Percentiles rank a stretch among this genome's conserved stretches.
Evolutionary conservation across 2,329 filamentous ascomycete genomes (phyloP).

Genomic region (Cercospora sp.): DNA sequence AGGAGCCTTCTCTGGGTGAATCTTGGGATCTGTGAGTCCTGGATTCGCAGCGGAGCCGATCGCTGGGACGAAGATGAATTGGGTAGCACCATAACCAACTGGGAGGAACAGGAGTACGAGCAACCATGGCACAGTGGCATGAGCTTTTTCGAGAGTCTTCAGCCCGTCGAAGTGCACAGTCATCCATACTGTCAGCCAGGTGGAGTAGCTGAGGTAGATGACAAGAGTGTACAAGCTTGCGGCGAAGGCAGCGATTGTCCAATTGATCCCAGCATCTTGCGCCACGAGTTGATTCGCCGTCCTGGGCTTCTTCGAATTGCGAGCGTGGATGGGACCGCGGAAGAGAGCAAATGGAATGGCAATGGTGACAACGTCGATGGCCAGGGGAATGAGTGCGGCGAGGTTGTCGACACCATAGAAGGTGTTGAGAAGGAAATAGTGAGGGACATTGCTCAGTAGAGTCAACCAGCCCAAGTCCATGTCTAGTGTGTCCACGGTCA

Average conservation of each 20-base stretch:
- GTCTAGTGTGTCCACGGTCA: slow-evolving; percentile 34
- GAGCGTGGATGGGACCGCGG: slow-evolving; percentile 64
- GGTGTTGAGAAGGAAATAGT: slow-evolving; percentile 70
- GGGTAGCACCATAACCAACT: slow-evolving; percentile 69
- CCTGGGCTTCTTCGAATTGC: slow-evolving; percentile 52
- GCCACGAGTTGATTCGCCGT: slow-evolving; percentile 49
- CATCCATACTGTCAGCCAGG: slow-evolving; percentile 70
- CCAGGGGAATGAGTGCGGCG: slow-evolving; percentile 62
- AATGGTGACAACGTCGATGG: slow-evolving; percentile 67
- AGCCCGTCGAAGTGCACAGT: slow-evolving; percentile 73
- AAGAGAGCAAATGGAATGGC: slow-evolving; percentile 74
- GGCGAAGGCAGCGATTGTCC: slow-evolving; percentile 67
- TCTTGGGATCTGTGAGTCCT: slow-evolving; percentile 27
- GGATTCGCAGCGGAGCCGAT: slow-evolving; percentile 46
- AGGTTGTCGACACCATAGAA: slow-evolving; percentile 71
- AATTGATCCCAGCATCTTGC: slow-evolving; percentile 62
- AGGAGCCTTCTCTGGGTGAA: slow-evolving; percentile 46
- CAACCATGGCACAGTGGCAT: slow-evolving; percentile 57
- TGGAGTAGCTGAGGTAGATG: slow-evolving; percentile 67
- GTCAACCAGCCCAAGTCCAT: slow-evolving; percentile 48
- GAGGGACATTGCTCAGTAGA: slow-evolving; percentile 71
- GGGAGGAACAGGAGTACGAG: slow-evolving; percentile 60
- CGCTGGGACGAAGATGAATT: slow-evolving; percentile 75
- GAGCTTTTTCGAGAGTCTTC: slow-evolving; percentile 65
- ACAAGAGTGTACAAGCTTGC: slow-evolving; percentile 73